Conservation (phyloP, 2,329 filamentous ascomycete species). For the Alternaria ventricosa region DNA sequence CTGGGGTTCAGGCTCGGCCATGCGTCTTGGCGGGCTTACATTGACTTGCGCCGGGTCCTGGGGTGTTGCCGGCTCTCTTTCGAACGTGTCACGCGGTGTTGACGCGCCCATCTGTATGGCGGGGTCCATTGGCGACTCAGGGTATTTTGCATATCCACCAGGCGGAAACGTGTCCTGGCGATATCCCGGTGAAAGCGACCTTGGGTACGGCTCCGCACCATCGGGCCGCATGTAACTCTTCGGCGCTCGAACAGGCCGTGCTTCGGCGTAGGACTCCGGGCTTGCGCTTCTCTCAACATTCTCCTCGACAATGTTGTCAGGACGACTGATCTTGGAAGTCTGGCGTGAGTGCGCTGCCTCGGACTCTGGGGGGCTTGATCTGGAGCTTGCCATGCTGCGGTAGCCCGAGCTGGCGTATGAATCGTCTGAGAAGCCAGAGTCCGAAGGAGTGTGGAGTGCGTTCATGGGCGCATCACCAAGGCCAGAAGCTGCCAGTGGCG, state of each 20-base stretch:
- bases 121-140: constrained; percentile 50
- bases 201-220: constrained; percentile 28
- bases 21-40: constrained; percentile 14
- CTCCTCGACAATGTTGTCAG: constrained; percentile 33
- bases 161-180: constrained; percentile 11
- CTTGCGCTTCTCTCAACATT: constrained; percentile 34
- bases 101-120: constrained; percentile 46
- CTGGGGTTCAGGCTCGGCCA: constrained; percentile 20
- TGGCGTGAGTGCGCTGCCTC: constrained; percentile 43
- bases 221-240: constrained; percentile 28
- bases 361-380: constrained; percentile 49
- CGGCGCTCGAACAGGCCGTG: constrained; percentile 24
- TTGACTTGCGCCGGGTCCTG: constrained; percentile 24
- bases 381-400: constrained; percentile 45
- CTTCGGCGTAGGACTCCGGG: constrained; percentile 38
- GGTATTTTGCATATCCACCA: constrained; percentile 24
- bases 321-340: constrained; percentile 35
- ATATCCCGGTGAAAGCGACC: constrained; percentile 27
- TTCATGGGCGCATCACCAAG: constrained; percentile 35
- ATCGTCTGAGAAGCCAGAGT: constrained; percentile 50
- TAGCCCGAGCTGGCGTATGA: constrained; percentile 44
- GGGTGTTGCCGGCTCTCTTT: constrained; percentile 13
- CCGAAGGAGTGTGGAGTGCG: constrained; percentile 47
- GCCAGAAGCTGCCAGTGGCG: constrained; percentile 25
- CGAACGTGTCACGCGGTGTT: constrained; percentile 18